Conservation (phyloP, 2,329 filamentous ascomycete genomes). For the Penicillium olsonii region DNA sequence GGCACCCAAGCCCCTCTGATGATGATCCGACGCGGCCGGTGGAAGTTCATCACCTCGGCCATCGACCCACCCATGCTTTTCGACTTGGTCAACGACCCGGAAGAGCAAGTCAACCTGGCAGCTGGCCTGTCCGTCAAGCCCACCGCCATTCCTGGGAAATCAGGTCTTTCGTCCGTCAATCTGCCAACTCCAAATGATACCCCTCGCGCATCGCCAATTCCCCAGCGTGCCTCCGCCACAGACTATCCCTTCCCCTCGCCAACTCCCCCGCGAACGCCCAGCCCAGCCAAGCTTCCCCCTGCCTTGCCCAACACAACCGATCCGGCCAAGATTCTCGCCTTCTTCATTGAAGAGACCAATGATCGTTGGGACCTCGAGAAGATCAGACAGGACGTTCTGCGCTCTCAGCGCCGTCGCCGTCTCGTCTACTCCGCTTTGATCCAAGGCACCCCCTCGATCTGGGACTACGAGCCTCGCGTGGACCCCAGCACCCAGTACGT, state of each 20-base stretch:
- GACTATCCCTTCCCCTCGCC: slow-evolving; percentile 34
- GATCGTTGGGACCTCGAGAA: slow-evolving; percentile 77
- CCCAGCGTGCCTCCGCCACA: slow-evolving; percentile 22
- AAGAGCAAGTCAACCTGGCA: slow-evolving; percentile 72
- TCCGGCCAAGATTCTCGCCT: slow-evolving; percentile 54
- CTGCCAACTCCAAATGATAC: slow-evolving; percentile 38
- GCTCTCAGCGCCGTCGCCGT: slow-evolving; percentile 75
- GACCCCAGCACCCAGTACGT: slow-evolving; percentile 67
- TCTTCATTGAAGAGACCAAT: slow-evolving; percentile 72
- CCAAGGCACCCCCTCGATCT: slow-evolving; percentile 73
- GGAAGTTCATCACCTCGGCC: slow-evolving; percentile 89
- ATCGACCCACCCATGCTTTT: slow-evolving; percentile 82
- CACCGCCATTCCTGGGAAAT: slow-evolving; percentile 43
- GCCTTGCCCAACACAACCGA: slow-evolving; percentile 35
- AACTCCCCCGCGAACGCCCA: slow-evolving; percentile 43
- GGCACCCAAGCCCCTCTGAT: slow-evolving; percentile 85
- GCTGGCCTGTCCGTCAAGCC: slow-evolving; percentile 32
- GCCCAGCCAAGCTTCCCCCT: slow-evolving; percentile 36
- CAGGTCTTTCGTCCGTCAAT: slow-evolving; percentile 25
- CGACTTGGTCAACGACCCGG: slow-evolving; percentile 73
- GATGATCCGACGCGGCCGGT: slow-evolving; percentile 87
- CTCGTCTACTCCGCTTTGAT: slow-evolving; percentile 79
- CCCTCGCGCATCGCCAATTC: slow-evolving; percentile 30
- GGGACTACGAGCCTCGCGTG: slow-evolving; percentile 76
- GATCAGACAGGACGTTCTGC: slow-evolving; percentile 73